Percentiles rank a stretch among this genome's conserved stretches.
phyloP scores from a whole-genome alignment of 495 filamentous ascomycete genomes.

The Penicillium antarcticum region DNA sequence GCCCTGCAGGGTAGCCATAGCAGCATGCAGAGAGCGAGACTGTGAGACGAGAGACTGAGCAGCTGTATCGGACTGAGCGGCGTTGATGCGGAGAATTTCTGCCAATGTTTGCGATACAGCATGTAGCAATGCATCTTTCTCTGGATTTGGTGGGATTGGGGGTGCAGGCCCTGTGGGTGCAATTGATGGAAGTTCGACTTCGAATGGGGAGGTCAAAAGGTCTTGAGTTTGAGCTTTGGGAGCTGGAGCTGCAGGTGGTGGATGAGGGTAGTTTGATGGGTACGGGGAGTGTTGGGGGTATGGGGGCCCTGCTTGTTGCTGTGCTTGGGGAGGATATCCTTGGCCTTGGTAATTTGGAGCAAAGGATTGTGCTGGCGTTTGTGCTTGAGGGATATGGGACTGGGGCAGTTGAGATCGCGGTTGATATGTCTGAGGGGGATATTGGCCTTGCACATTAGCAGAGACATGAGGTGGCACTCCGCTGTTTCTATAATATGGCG shows the following conservation, averaged over 20 bases:
- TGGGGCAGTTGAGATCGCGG: constrained; percentile 3
- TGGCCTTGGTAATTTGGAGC: constrained; percentile 13
- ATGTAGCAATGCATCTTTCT: constrained; percentile 85
- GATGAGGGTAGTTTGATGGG: constrained; percentile 12
- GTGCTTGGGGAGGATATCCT: constrained; percentile 5
- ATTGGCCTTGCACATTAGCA: not conserved
- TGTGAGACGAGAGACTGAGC: constrained; percentile 75
- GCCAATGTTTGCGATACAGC: constrained; percentile 69
- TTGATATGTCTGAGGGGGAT: not conserved
- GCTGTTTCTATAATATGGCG: constrained; percentile 13
- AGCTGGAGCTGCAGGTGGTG: constrained; percentile 24
- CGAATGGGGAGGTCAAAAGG: constrained; percentile 67
- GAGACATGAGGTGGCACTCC: constrained; percentile 5
- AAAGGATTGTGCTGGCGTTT: constrained; percentile 9
- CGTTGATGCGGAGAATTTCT: constrained; percentile 59
- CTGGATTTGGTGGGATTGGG: constrained; percentile 91
- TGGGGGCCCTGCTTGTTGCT: constrained; percentile 13
- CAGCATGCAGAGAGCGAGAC: constrained; percentile 67
- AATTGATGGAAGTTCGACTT: constrained; percentile 58
- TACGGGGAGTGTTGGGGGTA: constrained; percentile 19
- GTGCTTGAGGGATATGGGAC: constrained; percentile 1
- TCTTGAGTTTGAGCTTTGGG: constrained; percentile 57
- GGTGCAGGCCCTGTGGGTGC: constrained; percentile 61
- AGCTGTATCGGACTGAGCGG: constrained; percentile 64
- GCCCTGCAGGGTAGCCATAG: constrained; percentile 61